Conservation (phyloP, 257 asterid species). For the Nicotiana noctiflora region DNA sequence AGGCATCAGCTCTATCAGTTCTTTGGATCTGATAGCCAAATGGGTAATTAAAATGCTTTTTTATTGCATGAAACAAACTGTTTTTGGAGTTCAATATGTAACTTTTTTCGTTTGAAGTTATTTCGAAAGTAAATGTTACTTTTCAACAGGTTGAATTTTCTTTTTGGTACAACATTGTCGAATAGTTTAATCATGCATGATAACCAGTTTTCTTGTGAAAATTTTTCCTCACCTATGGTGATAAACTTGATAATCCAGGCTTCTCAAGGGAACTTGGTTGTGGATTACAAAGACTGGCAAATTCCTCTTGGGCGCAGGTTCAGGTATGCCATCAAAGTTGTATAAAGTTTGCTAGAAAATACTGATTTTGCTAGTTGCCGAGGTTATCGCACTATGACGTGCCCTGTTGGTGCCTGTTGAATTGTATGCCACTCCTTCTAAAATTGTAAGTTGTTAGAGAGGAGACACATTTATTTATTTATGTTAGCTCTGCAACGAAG, state of each 20-base stretch:
- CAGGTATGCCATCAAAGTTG: slow-evolving; percentile 47
- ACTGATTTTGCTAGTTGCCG: neutral
- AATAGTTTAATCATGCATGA: neutral
- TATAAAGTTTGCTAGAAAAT: neutral
- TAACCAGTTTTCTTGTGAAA: neutral
- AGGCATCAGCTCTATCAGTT: neutral
- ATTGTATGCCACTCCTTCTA: neutral
- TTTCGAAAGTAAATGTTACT: neutral
- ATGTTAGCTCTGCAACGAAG: neutral
- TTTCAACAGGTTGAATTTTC: neutral
- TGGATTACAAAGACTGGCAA: slow-evolving; percentile 99
- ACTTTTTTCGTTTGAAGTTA: neutral
- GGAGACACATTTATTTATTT: neutral
- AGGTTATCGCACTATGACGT: neutral
- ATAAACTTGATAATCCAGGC: slow-evolving; percentile 39
- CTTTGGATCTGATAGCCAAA: neutral
- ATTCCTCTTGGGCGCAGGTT: slow-evolving; percentile 95
- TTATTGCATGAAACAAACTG: neutral
- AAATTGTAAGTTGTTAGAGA: neutral
- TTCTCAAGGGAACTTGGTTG: slow-evolving; percentile 69
- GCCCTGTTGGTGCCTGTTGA: neutral
- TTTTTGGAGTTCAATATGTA: neutral
- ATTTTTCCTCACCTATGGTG: neutral
- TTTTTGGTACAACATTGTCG: neutral
- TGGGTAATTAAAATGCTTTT: neutral